Evolutionary conservation across 2,329 filamentous ascomycete genomes (phyloP), one percentile per base, ranked within the genome.

Genomic region (Hansfordia pulvinata): DNA sequence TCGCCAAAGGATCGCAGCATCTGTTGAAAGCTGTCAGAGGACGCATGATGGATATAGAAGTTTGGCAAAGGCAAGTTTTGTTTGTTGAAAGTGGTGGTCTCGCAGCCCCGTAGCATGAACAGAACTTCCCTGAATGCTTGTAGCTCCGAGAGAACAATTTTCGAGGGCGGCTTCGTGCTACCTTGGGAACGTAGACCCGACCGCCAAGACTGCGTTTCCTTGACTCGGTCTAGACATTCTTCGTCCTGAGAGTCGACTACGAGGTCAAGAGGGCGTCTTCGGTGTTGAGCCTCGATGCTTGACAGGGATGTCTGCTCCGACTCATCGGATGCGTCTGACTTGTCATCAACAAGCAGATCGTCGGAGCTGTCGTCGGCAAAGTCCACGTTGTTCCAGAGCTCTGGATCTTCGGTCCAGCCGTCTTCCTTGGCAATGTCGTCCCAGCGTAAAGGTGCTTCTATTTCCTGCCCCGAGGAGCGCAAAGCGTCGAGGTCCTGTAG

Each of bases 41-140:
- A 60, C 8, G 68, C 46, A 30, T 63, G 54, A 0, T 50, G 41
- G 15, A 70, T 53, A 30, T 68, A 60, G 28, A 60, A 68, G 2
- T 39, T 40, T 4, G 52, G 40, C 2, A 52, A 45, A 0, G 58
- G 56, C 6, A 46, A 36, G 10, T 53, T 57, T 25, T 58, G 42
- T 4, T 38, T 13, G 30, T 54, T 55, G 40, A 86, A 93, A 2
- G 93, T 44, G 2, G 73, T 76, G 3, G 80, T 88, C 5, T 75
- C 67, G 4, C 90, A 56, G 1, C 86, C 86, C 28, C 73, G 69
- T 0, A 96, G 64, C 82, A 94, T 92, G 41, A 83, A 88, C 1
- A 94, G 58, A 0, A 73, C 69, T 43, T 96, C 85, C 25, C 84
- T 71, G 15, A 86, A 56, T 8, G 76, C 58, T 35, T 86, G 74